A percentile compares a stretch with the other conserved stretches of the same genome.
phyloP scores from a whole-genome alignment of 2,329 filamentous ascomycete species.

The Trichoderma atroviride region DNA sequence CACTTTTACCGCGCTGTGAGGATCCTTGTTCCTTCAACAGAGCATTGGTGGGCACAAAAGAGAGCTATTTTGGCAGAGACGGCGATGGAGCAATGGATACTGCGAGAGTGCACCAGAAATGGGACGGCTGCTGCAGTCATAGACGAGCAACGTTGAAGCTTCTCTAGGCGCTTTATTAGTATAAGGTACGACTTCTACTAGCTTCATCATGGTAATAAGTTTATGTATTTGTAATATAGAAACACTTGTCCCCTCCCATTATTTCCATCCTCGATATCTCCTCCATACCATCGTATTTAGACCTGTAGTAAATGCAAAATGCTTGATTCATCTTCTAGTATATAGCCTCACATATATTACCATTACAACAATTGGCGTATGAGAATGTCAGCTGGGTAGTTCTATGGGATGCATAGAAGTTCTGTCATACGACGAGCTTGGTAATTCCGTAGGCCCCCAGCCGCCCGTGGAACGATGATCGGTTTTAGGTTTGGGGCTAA shows the following conservation, averaged over 20 bases:
- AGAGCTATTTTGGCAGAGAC: not conserved
- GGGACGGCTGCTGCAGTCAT: not conserved
- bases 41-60: conserved; percentile 8
- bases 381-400: not conserved
- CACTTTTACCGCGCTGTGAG: conserved; percentile 14
- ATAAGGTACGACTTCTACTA: not conserved
- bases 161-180: not conserved
- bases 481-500: not conserved
- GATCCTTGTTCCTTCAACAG: conserved; percentile 5
- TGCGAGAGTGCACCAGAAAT: not conserved
- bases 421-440: not conserved
- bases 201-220: not conserved
- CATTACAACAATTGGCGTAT: not conserved
- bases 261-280: not conserved
- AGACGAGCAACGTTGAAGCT: not conserved
- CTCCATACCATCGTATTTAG: not conserved
- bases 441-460: conserved; percentile 19
- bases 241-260: not conserved
- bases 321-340: not conserved
- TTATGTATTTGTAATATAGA: not conserved
- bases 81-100: not conserved
- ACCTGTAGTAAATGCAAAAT: not conserved
- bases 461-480: conserved; percentile 1
- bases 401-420: not conserved
- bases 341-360: not conserved